These are phyloP conservation scores for Colletotrichum viniferum DNA, from an alignment of 2,329 filamentous ascomycete genomes.

Conservation along the genomic window DNA sequence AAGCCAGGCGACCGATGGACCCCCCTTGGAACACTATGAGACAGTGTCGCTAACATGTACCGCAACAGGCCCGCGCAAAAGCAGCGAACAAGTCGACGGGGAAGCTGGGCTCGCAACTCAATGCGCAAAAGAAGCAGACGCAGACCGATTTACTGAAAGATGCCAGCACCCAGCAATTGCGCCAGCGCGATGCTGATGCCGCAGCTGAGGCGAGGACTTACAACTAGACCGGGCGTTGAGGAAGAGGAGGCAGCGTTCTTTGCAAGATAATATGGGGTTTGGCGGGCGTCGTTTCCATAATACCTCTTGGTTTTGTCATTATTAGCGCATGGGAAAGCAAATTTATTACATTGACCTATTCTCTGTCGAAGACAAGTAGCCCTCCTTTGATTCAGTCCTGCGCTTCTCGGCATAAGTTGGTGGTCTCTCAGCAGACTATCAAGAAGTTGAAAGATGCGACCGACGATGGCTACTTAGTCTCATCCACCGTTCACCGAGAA, in stretches of 20 bases:
- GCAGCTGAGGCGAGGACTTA: constrained; percentile 37
- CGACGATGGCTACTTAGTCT: not conserved
- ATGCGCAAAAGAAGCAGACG: constrained; percentile 78
- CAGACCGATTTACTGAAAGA: constrained; percentile 70
- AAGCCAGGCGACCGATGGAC: not conserved
- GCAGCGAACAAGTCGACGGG: constrained; percentile 63
- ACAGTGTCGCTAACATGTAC: not conserved
- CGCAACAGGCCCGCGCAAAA: constrained; percentile 67
- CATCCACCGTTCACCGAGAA: not conserved
- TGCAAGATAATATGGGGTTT: not conserved
- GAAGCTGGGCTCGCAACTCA: constrained; percentile 73
- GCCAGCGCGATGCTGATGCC: constrained; percentile 71
- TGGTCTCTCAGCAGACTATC: too few relatives aligned
- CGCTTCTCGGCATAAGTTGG: not conserved
- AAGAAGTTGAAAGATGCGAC: not conserved
- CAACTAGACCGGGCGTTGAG: constrained; percentile 30
- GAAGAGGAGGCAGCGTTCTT: not conserved
- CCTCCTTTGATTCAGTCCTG: not conserved
- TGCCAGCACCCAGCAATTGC: constrained; percentile 68
- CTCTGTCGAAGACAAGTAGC: not conserved
- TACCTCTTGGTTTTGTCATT: not conserved
- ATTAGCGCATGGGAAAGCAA: not conserved
- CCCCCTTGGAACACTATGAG: not conserved
- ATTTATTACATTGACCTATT: not conserved
- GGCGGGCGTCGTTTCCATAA: not conserved